Evolutionary conservation across 2,329 filamentous ascomycete genomes (phyloP).

Genomic region (Colletotrichum sp.): DNA sequence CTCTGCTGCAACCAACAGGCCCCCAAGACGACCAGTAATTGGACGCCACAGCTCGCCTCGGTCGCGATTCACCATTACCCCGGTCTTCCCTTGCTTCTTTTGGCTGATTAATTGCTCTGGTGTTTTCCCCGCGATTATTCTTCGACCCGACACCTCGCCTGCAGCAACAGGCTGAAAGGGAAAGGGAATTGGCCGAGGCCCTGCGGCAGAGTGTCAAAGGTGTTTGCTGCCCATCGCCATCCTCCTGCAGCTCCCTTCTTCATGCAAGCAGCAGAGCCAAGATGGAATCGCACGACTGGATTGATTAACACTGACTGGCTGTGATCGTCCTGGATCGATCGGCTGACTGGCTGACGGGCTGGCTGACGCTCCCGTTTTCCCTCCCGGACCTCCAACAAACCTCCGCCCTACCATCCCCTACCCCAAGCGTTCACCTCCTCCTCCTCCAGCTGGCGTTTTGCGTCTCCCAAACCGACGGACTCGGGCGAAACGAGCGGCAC

Average conservation of each 20-base stretch:
- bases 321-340: neutral
- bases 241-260: neutral
- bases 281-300: neutral
- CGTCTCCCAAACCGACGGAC: neutral
- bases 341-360: neutral
- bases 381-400: neutral
- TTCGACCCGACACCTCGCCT: neutral
- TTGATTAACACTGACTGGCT: neutral
- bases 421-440: neutral
- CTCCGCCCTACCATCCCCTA: neutral
- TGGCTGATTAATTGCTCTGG: neutral
- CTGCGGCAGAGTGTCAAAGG: neutral
- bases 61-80: neutral
- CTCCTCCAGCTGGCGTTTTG: neutral
- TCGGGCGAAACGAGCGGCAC: neutral
- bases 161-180: neutral
- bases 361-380: neutral
- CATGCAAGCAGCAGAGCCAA: neutral
- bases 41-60: slow-evolving; percentile 1
- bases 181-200: neutral
- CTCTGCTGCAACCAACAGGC: neutral
- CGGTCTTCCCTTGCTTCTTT: neutral
- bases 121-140: neutral
- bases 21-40: neutral
- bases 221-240: neutral